Base-by-base conservation (phyloP, 2,329 filamentous ascomycete genomes). In the Aspergillus japonicus region DNA sequence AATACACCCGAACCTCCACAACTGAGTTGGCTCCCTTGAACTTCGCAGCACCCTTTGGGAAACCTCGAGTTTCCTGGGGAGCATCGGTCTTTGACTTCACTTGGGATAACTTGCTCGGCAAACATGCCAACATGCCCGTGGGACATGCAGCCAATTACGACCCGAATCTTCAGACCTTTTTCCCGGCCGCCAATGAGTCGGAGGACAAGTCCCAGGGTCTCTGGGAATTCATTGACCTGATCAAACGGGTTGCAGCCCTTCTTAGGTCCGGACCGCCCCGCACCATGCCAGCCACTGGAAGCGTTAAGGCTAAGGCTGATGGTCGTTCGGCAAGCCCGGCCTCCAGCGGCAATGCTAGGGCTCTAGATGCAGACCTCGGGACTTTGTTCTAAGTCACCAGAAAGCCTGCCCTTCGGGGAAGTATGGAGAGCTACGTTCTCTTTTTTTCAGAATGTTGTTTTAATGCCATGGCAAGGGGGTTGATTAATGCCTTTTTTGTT, bases 81-180 rank as follows among this genome's bases (percentile, higher is more conserved):
- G 74, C 71, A 16, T 72, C 69, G 0, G 54, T 78, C 10, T 75
- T 73, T 61, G 70, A 77, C 57, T 64, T 72, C 2, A 66, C 71
- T 39, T 81, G 78, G 78, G 76, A 80, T 58, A 76, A 71, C 21
- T 50, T 75, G 26, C 69, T 79, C 29, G 75, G 72, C 26, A 64
- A 75, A 44, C 73, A 75, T 57, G 74, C 69, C 19, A 75, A 71
- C 33, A 63, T 75, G 54, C 58, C 66, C 47, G 63, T 73, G 23
- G 76, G 76, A 16, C 68, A 76, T 56, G 63, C 71, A 2, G 71
- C 75, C 35, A 67, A 62, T 6, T 78, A 72, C 69, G 68, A 49
- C 24, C 70, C 68, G 26, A 71, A 62, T 4, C 58, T 75, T 11
- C 60, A 68, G 19, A 73, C 72, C 0, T 77, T 78, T 64, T 79